Conservation (phyloP, 768 basidiomycete species). For the Cyclocybe aegerita region DNA sequence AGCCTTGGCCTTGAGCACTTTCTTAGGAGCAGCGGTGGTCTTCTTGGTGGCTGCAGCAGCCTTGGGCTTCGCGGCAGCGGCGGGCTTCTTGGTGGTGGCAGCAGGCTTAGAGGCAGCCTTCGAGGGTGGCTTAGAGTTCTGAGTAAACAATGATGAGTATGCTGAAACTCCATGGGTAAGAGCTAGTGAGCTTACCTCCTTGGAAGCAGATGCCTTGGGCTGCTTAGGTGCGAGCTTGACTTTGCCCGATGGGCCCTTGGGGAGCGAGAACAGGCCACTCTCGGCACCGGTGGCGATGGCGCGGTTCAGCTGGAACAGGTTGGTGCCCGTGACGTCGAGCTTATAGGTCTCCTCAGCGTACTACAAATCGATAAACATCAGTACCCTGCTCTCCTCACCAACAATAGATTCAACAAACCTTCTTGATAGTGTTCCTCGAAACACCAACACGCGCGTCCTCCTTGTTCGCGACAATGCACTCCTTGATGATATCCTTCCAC, state of each 20-base stretch:
- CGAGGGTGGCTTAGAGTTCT: constrained; percentile 50
- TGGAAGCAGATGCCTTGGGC: constrained; percentile 44
- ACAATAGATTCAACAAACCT: constrained; percentile 43
- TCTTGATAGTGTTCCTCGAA: constrained; percentile 79
- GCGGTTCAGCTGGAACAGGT: constrained; percentile 71
- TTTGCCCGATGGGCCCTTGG: constrained; percentile 47
- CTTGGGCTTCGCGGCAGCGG: constrained; percentile 20
- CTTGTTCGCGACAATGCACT: constrained; percentile 66
- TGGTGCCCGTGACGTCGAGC: constrained; percentile 65
- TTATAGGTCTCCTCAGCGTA: constrained; percentile 83
- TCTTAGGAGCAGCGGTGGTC: constrained; percentile 24
- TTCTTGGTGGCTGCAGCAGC: constrained; percentile 26
- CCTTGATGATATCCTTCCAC: constrained; percentile 60
- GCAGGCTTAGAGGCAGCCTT: constrained; percentile 35
- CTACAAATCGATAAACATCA: constrained; percentile 32
- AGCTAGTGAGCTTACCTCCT: constrained; percentile 49
- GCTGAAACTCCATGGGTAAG: not conserved
- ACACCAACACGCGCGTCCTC: constrained; percentile 72
- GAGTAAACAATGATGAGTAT: constrained; percentile 4
- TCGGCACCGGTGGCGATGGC: constrained; percentile 66
- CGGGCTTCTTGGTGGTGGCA: constrained; percentile 34
- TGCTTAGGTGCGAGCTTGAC: constrained; percentile 67
- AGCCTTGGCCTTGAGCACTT: constrained; percentile 28
- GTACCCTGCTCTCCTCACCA: not conserved
- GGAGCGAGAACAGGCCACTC: constrained; percentile 45